phyloP scores from a whole-genome alignment of 495 filamentous ascomycete species.

The Aspergillus bertholletiae region DNA sequence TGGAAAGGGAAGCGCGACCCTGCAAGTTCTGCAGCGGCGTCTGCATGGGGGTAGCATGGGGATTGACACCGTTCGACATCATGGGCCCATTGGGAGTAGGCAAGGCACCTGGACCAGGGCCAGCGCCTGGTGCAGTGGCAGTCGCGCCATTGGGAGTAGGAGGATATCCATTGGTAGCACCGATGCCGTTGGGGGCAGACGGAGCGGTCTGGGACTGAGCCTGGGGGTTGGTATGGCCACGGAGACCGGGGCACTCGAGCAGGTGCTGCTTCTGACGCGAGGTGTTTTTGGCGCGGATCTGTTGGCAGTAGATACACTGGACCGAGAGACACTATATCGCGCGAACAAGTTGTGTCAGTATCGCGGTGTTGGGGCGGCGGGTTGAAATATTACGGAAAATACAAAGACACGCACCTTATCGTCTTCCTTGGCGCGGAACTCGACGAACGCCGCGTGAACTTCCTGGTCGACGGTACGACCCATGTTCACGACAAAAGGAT shows the following conservation, averaged over 20 bases:
- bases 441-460: conserved; percentile 56
- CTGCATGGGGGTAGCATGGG: conserved; percentile 43
- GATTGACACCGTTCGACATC: conserved; percentile 45
- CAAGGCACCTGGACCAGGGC: conserved; percentile 27
- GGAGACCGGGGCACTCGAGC: conserved; percentile 50
- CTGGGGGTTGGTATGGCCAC: conserved; percentile 44
- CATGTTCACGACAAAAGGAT: conserved; percentile 37
- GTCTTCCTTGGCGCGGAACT: conserved; percentile 59
- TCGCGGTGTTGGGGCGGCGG: conserved; percentile 23
- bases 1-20: conserved; percentile 36
- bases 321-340: conserved; percentile 51
- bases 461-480: conserved; percentile 56
- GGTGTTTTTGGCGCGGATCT: conserved; percentile 56
- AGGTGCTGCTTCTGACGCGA: conserved; percentile 56
- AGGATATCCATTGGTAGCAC: conserved; percentile 42
- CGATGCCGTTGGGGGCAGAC: conserved; percentile 41
- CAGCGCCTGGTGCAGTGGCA: conserved; percentile 32
- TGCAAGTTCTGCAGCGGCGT: conserved; percentile 40
- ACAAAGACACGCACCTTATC: conserved; percentile 53
- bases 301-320: conserved; percentile 58
- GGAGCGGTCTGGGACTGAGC: conserved; percentile 36
- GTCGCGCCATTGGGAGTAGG: conserved; percentile 42
- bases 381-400: conserved; percentile 47
- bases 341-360: conserved; percentile 29
- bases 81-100: conserved; percentile 37